A percentile compares a stretch with the other conserved stretches of the same genome.
phyloP scores from a whole-genome alignment of 768 basidiomycete species.

The Suillus luteus region DNA sequence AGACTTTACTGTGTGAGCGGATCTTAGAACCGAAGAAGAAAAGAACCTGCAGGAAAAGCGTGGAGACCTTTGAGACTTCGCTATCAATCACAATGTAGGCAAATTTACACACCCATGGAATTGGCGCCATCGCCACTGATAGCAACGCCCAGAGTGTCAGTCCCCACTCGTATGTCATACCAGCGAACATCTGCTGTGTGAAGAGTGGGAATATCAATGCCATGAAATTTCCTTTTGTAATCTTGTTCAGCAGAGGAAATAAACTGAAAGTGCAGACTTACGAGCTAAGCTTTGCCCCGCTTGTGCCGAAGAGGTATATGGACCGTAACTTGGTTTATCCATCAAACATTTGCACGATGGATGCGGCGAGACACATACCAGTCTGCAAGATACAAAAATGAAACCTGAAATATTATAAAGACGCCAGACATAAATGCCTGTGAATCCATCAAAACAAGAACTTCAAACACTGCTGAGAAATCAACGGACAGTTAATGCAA shows the following conservation, averaged over 20 bases:
- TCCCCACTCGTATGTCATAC: conserved; percentile 51
- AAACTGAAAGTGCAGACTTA: conserved; percentile 20
- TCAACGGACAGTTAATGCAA: conserved; percentile 24
- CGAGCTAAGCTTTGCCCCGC: conserved; percentile 54
- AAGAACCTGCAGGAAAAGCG: conserved; percentile 21
- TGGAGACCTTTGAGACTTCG: neutral
- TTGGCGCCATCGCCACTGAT: conserved; percentile 43
- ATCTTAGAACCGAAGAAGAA: conserved; percentile 36
- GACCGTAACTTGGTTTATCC: conserved; percentile 35
- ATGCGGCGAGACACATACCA: conserved; percentile 35
- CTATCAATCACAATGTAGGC: neutral
- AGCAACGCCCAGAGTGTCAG: conserved; percentile 44
- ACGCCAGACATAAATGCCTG: conserved; percentile 43
- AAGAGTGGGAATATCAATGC: conserved; percentile 53
- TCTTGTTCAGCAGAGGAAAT: neutral
- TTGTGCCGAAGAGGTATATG: conserved; percentile 55
- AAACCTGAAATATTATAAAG: conserved; percentile 46
- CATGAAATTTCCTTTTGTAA: conserved; percentile 37
- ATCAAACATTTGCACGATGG: neutral
- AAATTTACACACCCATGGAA: conserved; percentile 43
- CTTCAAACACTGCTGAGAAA: neutral
- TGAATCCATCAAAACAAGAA: conserved; percentile 10
- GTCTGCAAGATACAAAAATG: conserved; percentile 54
- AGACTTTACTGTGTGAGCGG: conserved; percentile 31
- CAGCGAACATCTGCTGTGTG: conserved; percentile 46